Conservation (phyloP, 1,139 yeast genomes). For the Kluyveromyces sp. region DNA sequence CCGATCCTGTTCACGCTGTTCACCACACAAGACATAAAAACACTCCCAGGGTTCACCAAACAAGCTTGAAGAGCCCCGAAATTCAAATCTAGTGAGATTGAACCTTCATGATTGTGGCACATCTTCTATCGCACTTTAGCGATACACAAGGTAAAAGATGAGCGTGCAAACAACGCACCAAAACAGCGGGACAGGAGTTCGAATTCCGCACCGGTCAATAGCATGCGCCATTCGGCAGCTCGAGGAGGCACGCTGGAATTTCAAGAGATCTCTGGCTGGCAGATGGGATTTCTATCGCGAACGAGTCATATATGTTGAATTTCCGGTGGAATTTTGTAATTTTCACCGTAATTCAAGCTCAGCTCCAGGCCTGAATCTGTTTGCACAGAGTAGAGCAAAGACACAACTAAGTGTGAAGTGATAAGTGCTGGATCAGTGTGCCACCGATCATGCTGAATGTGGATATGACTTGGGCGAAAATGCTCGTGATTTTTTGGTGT, state of each 20-base stretch:
- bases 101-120: too few species aligned
- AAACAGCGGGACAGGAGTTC: too few species aligned
- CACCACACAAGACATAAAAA: not conserved
- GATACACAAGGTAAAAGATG: too few species aligned
- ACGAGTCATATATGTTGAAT: not conserved
- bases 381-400: not conserved
- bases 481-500: not conserved
- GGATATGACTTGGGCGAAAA: not conserved
- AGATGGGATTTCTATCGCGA: not conserved
- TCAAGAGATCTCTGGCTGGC: too few species aligned
- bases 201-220: too few species aligned
- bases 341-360: not conserved
- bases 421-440: not conserved
- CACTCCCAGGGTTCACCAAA: slow-evolving; percentile 1
- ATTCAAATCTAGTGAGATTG: too few species aligned
- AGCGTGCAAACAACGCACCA: too few species aligned
- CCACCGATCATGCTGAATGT: not conserved
- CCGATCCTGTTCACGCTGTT: slow-evolving; percentile 19
- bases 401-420: too few species aligned
- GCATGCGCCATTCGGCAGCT: too few species aligned
- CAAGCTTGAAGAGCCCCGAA: not conserved
- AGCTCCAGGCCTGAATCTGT: not conserved
- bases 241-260: too few species aligned
- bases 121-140: too few species aligned
- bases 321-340: not conserved